Base-by-base conservation (phyloP, 2,329 filamentous ascomycete genomes). In the Fonsecaea pugnacius region DNA sequence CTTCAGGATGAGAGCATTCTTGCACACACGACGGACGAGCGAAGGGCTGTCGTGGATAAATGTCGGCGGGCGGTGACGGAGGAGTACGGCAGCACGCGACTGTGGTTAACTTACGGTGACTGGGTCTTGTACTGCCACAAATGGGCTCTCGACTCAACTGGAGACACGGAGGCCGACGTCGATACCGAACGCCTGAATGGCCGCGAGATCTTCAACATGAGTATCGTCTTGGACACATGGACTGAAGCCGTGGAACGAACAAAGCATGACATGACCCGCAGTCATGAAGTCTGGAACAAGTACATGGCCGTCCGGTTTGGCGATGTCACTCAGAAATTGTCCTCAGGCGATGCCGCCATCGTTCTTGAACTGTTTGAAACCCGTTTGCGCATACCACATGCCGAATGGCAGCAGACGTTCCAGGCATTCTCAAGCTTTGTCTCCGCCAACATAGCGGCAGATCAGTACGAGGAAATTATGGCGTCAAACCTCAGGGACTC, bases 31-130 rank as follows among this genome's bases (percentile, higher is more conserved):
- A 76, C 82, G 6, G 83, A 87, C 24, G 85, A 88, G 70, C 82
- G 85, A 40, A 81, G 86, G 64, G 78, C 77, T 2, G 81, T 89
- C 9, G 83, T 87, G 70, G 85, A 88, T 68, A 76, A 87, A 14
- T 88, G 83, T 70, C 80, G 83, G 67, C 82, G 83, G 67, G 86
- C 86, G 3, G 83, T 87, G 2, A 78, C 82, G 40, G 86, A 89
- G 64, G 87, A 89, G 72, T 84, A 84, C 51, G 83, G 82, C 57
- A 88, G 86, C 66, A 82, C 83, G 10, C 84, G 82, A 63, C 74
- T 89, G 6, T 89, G 87, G 87, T 76, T 78, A n/a, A 79, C 84
- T 9, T 89, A 87, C 70, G 85, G 83, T 24, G 84, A 88, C 65
- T 89, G 85, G 80, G 79, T 88, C 65, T 76, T 83, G 38, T 79